phyloP scores from a whole-genome alignment of 2,329 filamentous ascomycete species.

The Colletotrichum sp. region DNA sequence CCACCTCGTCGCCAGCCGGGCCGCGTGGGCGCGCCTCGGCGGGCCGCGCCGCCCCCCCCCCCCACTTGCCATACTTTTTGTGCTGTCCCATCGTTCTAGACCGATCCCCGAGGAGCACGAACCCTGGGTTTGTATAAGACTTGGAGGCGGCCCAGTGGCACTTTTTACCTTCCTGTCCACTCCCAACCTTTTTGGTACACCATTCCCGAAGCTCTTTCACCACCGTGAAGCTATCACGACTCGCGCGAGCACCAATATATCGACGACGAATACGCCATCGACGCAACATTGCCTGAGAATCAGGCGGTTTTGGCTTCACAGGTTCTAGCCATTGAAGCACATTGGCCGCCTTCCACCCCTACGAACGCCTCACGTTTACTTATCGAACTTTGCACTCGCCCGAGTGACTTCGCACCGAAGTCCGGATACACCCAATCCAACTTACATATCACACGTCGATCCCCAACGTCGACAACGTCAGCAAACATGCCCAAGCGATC shows the following conservation, averaged over 20 bases:
- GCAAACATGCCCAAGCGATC: conserved; percentile 44
- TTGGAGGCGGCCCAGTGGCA: conserved; percentile 10
- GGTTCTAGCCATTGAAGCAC: conserved; percentile 17
- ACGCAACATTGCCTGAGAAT: background rate
- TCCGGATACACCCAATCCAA: background rate
- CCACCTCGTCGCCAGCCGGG: too few relatives aligned
- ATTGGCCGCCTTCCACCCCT: background rate
- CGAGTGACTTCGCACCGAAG: background rate
- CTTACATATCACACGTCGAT: conserved; percentile 2
- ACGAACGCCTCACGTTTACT: background rate
- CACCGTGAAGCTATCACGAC: background rate
- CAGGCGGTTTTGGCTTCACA: conserved; percentile 2
- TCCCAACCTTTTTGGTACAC: background rate
- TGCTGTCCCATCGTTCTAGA: background rate
- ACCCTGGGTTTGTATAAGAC: conserved; percentile 19
- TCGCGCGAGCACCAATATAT: background rate
- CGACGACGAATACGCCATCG: background rate
- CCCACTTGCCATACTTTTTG: background rate
- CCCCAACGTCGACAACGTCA: conserved; percentile 7
- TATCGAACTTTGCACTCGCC: background rate
- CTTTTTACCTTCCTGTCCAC: too few relatives aligned
- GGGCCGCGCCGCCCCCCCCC: too few relatives aligned
- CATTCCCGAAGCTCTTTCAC: background rate
- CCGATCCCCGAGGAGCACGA: background rate
- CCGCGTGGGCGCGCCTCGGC: too few relatives aligned